phyloP scores from a whole-genome alignment of 345 rosid genomes.

The Salix arbutifolia region DNA sequence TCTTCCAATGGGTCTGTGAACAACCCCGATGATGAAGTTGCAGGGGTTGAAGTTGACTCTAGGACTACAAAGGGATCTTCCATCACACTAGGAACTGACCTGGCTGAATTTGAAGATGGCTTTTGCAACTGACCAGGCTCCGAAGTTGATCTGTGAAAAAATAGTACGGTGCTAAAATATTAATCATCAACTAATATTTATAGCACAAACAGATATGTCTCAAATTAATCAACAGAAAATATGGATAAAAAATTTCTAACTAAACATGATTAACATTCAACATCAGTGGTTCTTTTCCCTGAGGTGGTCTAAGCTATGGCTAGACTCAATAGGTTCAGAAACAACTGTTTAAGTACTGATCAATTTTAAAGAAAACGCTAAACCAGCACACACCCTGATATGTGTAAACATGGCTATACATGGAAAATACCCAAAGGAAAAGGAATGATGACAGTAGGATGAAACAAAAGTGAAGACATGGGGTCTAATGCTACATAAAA shows the following conservation, averaged over 20 bases:
- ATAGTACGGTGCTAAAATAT: neutral
- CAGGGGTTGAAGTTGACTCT: slow-evolving; percentile 42
- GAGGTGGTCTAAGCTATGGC: neutral
- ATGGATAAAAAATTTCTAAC: neutral
- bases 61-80: slow-evolving; percentile 62
- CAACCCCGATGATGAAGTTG: slow-evolving; percentile 33
- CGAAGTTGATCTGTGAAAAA: slow-evolving; percentile 46
- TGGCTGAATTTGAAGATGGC: slow-evolving; percentile 35
- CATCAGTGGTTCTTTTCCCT: neutral
- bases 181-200: neutral
- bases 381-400: neutral
- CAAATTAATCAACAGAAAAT: neutral
- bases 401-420: neutral
- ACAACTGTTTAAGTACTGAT: neutral
- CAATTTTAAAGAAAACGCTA: neutral
- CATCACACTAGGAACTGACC: slow-evolving; percentile 35
- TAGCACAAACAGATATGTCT: neutral
- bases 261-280: neutral
- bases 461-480: neutral
- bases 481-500: neutral
- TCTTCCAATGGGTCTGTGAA: slow-evolving; percentile 48
- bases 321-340: neutral
- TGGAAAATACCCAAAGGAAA: neutral
- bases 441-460: neutral
- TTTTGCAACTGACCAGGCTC: slow-evolving; percentile 39